Conservation (phyloP, 805 yeast species). For the Starmerella sp. region DNA sequence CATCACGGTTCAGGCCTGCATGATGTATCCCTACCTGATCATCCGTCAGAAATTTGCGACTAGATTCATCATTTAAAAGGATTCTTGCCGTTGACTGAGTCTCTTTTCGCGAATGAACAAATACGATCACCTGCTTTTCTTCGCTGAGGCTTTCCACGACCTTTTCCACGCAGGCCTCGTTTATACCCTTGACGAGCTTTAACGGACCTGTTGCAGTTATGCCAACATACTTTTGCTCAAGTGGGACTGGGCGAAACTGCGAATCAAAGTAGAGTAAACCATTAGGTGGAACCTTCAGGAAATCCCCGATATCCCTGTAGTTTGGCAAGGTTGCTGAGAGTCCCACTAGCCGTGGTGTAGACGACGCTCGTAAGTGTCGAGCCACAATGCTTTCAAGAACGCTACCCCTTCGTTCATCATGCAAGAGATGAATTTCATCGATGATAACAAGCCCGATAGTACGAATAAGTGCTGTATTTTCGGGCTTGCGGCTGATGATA, state of each 20-base stretch:
- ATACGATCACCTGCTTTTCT: slow-evolving; percentile 71
- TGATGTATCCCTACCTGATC: slow-evolving; percentile 55
- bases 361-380: slow-evolving; percentile 44
- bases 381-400: slow-evolving; percentile 82
- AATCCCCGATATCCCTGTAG: slow-evolving; percentile 72
- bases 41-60: slow-evolving; percentile 28
- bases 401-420: slow-evolving; percentile 83
- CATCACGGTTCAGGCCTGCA: slow-evolving; percentile 89
- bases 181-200: slow-evolving; percentile 69
- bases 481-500: slow-evolving; percentile 73
- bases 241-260: slow-evolving; percentile 81
- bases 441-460: slow-evolving; percentile 63
- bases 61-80: slow-evolving; percentile 39
- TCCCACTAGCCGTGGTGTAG: slow-evolving; percentile 54
- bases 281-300: slow-evolving; percentile 49
- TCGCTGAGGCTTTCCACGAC: slow-evolving; percentile 43
- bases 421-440: slow-evolving; percentile 87
- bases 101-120: slow-evolving; percentile 90
- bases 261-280: slow-evolving; percentile 74
- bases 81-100: slow-evolving; percentile 77
- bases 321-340: slow-evolving; percentile 90
- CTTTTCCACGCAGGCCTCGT: slow-evolving; percentile 80
- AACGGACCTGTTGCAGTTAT: slow-evolving; percentile 73
- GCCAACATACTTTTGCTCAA: slow-evolving; percentile 80
- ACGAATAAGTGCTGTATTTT: slow-evolving; percentile 52